Evolutionary conservation across 208 protist species (phyloP), one percentile per base, ranked within the genome.

Genomic region (Leishmania lainsoni): DNA sequence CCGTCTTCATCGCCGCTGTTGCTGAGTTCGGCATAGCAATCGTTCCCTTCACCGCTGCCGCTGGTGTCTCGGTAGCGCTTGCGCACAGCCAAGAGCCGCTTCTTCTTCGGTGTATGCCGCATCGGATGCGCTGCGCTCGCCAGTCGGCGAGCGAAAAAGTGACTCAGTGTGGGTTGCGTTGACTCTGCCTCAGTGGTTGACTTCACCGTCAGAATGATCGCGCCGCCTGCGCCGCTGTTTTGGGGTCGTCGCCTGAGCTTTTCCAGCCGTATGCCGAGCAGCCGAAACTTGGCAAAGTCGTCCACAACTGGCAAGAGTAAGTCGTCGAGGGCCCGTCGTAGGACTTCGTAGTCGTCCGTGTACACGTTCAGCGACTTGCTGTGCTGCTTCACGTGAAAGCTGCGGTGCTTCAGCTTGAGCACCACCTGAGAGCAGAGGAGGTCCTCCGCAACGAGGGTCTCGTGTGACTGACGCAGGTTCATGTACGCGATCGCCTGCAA

Each of bases 301-400:
- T 88, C 71, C 29, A 89, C 29, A 32, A 94, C 20, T 1, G 92
- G 94, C 9, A 89, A 20, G n/a, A 97, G 56, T 4, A 97, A 69
- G 65, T 88, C 88, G 74, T 95, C 88, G 1, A 95, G 48, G 12
- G 87, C 89, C 29, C 88, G 86, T 39, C 78, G 80, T 16, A 97
- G 86, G 39, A 86, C 81, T n/a, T 83, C 86, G 16, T 86, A 26
- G 52, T 90, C 75, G 71, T 95, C 90, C 2, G 90, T 91, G 69
- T 88, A 83, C 0, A 78, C 39, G 48, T 79, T 58, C 59, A 96
- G 35, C 4, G 75, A 86, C 77, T 92, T 89, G 72, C 84, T 92
- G 83, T 91, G 89, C 80, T 97, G 90, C 58, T 91, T 86, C 39
- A 95, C 87, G 17, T 88, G 89, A 78, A 95, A 97, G 42, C 59